phyloP scores from a whole-genome alignment of 2,329 filamentous ascomycete species.

The Amauroascus verrucosus region DNA sequence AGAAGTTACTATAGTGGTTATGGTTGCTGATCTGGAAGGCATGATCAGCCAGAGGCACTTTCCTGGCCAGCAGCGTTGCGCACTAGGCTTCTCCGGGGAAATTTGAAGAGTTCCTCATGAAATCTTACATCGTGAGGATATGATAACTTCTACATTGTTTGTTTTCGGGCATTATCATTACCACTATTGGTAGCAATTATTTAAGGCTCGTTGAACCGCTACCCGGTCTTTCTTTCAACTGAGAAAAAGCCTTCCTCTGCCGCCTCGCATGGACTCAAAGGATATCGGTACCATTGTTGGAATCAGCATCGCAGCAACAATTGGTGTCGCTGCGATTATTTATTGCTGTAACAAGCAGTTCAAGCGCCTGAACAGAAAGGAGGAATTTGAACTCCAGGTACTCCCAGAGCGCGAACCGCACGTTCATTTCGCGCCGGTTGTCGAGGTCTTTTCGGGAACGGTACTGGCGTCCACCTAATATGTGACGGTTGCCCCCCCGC shows the following conservation, averaged over 20 bases:
- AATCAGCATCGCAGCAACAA: not conserved
- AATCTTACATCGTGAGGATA: not conserved
- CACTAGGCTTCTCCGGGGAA: not conserved
- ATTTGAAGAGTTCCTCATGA: not conserved
- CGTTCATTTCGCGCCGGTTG: constrained; percentile 13
- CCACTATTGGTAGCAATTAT: not conserved
- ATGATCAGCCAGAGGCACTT: not conserved
- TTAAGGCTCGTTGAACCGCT: not conserved
- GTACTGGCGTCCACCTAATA: not conserved
- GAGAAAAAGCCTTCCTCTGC: not conserved
- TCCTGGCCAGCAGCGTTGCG: not conserved
- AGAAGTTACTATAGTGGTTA: not conserved
- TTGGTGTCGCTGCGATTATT: not conserved
- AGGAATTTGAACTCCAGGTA: not conserved
- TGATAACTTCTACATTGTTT: not conserved
- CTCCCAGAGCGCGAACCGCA: not conserved
- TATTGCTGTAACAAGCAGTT: constrained; percentile 5
- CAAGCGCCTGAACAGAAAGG: not conserved
- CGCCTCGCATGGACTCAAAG: constrained; percentile 5
- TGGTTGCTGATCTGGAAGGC: not conserved
- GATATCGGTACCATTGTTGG: constrained; percentile 1
- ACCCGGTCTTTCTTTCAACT: not conserved
- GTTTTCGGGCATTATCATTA: not conserved
- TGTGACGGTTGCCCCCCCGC: not conserved
- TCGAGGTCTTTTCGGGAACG: not conserved